Evolutionary conservation across 441 rosid genomes (phyloP).

Genomic region (Brassica hybrid): DNA sequence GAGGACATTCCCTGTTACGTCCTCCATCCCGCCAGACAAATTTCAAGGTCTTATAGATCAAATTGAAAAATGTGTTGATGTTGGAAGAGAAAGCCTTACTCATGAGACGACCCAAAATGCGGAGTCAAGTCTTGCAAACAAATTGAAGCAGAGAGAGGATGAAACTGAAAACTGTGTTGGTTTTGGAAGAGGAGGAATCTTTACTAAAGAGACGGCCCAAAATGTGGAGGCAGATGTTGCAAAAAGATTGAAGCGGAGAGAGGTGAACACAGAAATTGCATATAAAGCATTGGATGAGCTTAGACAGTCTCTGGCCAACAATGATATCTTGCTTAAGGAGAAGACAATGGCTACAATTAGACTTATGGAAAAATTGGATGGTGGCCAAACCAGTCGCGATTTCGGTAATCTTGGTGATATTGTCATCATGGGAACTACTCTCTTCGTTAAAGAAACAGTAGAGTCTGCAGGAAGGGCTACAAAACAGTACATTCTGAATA

Average conservation of each 20-base stretch:
- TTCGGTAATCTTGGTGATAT: too few species aligned
- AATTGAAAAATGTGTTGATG: not conserved
- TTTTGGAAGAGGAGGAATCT: not conserved
- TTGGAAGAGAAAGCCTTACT: not conserved
- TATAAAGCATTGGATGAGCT: not conserved
- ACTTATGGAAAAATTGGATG: not conserved
- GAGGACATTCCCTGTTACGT: not conserved
- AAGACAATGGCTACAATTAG: not conserved
- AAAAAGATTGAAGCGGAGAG: not conserved
- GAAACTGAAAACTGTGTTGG: not conserved
- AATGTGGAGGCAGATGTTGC: not conserved
- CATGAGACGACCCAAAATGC: not conserved
- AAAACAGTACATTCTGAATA: too few species aligned
- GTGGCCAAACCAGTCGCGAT: not conserved
- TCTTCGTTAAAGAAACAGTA: too few species aligned
- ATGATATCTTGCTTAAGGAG: not conserved
- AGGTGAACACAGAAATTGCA: not conserved
- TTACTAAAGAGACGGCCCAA: conserved; percentile 1
- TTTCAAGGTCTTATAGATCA: not conserved
- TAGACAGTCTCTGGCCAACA: too few species aligned
- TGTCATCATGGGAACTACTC: too few species aligned
- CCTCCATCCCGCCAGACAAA: not conserved
- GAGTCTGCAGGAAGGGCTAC: too few species aligned
- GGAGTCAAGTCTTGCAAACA: not conserved
- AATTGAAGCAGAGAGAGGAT: not conserved